Evolutionary conservation across 1,139 yeast genomes (phyloP).

Genomic region (Kazachstania sp.): DNA sequence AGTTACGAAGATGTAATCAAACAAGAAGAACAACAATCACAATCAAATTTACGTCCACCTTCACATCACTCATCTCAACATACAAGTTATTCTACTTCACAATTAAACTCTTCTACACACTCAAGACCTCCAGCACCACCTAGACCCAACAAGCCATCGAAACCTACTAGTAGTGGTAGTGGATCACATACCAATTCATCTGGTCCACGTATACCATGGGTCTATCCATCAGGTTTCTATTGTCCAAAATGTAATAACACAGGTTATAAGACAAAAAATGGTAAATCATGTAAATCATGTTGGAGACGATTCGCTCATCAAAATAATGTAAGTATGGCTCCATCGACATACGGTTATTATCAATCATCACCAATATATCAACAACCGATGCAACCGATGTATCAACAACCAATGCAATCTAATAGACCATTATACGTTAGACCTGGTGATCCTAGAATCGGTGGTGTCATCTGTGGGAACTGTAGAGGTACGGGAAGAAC

Average conservation of each 20-base stretch:
- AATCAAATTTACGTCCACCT: neutral
- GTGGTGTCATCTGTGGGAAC: constrained; percentile 69
- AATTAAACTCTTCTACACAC: neutral
- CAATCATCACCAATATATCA: constrained; percentile 6
- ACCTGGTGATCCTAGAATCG: constrained; percentile 82
- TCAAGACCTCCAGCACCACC: constrained; percentile 2
- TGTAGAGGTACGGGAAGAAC: constrained; percentile 67
- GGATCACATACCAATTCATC: constrained; percentile 6
- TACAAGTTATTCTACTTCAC: neutral
- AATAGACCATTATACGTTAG: constrained; percentile 36
- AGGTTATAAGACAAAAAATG: constrained; percentile 58
- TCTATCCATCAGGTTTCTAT: constrained; percentile 51
- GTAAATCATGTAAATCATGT: constrained; percentile 61
- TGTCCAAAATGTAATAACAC: constrained; percentile 73
- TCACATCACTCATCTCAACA: neutral
- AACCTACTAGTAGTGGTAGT: neutral
- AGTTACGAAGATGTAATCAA: constrained; percentile 31
- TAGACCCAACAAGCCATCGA: neutral
- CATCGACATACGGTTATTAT: constrained; percentile 6
- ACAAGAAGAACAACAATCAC: constrained; percentile 10
- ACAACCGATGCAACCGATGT: constrained; percentile 15
- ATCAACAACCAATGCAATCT: constrained; percentile 15
- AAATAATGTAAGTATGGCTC: constrained; percentile 20
- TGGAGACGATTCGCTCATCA: constrained; percentile 54
- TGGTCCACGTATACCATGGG: constrained; percentile 45